These are phyloP conservation scores for Penicillium taxi DNA, from an alignment of 495 filamentous ascomycete species.

Conservation along the genomic window DNA sequence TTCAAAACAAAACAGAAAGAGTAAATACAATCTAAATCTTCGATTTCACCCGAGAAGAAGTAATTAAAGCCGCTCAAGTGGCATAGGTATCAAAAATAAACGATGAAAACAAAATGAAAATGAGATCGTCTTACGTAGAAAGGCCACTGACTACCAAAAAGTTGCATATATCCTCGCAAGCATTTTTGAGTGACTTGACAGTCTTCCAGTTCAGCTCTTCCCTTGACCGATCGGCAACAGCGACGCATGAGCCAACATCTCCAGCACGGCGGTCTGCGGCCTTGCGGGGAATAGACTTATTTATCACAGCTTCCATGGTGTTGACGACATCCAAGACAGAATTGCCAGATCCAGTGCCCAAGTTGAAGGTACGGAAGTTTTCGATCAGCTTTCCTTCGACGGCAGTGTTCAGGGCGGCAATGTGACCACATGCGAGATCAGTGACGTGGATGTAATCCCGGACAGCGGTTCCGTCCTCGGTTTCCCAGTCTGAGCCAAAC, in stretches of 20 bases:
- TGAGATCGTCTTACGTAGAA: conserved; percentile 15
- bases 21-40: too few species aligned
- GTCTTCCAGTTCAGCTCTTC: conserved; percentile 88
- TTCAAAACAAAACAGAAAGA: too few species aligned
- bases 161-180: conserved; percentile 78
- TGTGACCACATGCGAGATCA: conserved; percentile 61
- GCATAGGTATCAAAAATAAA: not conserved
- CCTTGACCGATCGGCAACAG: conserved; percentile 75
- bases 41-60: too few species aligned
- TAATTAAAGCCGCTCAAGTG: not conserved
- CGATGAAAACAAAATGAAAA: conserved; percentile 1
- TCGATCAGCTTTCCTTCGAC: conserved; percentile 30
- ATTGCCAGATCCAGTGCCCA: conserved; percentile 45
- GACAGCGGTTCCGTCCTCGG: conserved; percentile 52
- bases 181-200: conserved; percentile 69
- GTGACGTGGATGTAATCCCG: conserved; percentile 54
- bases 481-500: conserved; percentile 58
- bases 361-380: conserved; percentile 46
- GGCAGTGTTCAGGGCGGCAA: conserved; percentile 45
- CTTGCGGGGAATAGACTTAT: conserved; percentile 40
- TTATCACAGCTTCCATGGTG: conserved; percentile 38
- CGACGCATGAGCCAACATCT: conserved; percentile 72
- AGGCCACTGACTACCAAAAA: conserved; percentile 40
- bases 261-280: conserved; percentile 68
- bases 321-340: conserved; percentile 46